These are phyloP conservation scores for Platismatia glauca DNA, from an alignment of 495 filamentous ascomycete genomes.

Conservation along the genomic window DNA sequence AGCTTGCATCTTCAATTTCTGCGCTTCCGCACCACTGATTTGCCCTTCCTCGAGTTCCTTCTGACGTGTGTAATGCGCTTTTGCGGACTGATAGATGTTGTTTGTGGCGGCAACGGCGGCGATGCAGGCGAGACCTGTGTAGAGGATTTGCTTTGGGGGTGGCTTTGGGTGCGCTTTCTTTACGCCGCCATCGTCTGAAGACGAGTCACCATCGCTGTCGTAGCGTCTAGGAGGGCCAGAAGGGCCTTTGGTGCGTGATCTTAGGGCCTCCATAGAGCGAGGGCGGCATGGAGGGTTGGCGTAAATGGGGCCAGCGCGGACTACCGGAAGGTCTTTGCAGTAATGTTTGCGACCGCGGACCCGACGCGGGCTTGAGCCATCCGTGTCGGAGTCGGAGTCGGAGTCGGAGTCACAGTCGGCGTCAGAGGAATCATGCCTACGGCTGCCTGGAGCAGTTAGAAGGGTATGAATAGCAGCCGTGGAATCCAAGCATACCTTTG, in stretches of 20 bases:
- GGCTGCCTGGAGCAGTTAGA: background rate
- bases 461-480: background rate
- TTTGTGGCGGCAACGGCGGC: constrained; percentile 21
- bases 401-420: background rate
- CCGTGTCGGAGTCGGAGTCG: background rate
- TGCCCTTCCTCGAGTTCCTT: constrained; percentile 11
- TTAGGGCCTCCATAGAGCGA: background rate
- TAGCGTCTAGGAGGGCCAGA: background rate
- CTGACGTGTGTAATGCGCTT: constrained; percentile 19
- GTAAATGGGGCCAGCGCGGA: background rate
- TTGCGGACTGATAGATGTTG: constrained; percentile 21
- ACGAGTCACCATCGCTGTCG: background rate
- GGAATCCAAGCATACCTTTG: background rate
- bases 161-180: constrained; percentile 6
- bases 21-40: constrained; percentile 10
- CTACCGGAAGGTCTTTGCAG: background rate
- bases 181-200: background rate
- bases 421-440: background rate
- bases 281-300: background rate
- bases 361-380: constrained; percentile 1
- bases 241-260: background rate
- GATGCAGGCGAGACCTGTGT: constrained; percentile 18
- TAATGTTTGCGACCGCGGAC: background rate
- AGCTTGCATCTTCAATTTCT: constrained; percentile 13
- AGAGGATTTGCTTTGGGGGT: constrained; percentile 17